Evolutionary conservation across 2,329 filamentous ascomycete genomes (phyloP), one percentile per base, ranked within the genome.

Genomic region (Talaromyces verruculosus): DNA sequence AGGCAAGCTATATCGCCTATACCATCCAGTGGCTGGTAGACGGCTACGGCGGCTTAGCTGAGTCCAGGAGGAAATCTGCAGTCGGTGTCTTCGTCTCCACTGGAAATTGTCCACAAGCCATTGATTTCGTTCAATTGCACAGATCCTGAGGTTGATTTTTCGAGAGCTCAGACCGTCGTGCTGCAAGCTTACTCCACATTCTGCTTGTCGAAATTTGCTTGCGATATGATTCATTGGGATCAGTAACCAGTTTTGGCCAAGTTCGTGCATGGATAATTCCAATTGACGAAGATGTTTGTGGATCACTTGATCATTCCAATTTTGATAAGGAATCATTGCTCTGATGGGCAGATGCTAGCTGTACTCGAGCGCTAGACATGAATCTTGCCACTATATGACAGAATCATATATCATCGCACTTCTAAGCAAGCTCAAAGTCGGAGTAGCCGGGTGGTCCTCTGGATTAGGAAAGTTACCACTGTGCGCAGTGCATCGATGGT

Each of bases 41-140:
- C 5, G 37, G 57, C 39, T 30, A 33, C 6, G 37, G 57, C 39
- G 57, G 57, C 57, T 41, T 43, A 41, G 57, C 57, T 62, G 45
- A 62, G 28, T 19, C 13, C 5, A 43, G 39, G 63, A n/a, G 22
- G 11, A 47, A 59, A n/a, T 37, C 51, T 49, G 62, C 62, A 35
- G n/a, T 5, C n/a, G n/a, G 22, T 58, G 25, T 57, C 13, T 41
- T 45, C 39, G 15, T 43, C 57, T 28, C 57, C 57, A 41, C 37
- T 30, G 22, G 3, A 45, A 30, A 59, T 7, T 15, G 5, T 25
- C 30, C 53, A 57, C 53, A 19, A 57, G 53, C 53, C 19, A 57
- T 39, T 37, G n/a, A 17, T 17, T 15, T 57, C 1, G 55, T 10
- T 43, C 19, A 43, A 22, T 57, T 25, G 11, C 11, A 11, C 4